Evolutionary conservation across 2,329 filamentous ascomycete genomes (phyloP).

Genomic region (Paramyrothecium sp.): DNA sequence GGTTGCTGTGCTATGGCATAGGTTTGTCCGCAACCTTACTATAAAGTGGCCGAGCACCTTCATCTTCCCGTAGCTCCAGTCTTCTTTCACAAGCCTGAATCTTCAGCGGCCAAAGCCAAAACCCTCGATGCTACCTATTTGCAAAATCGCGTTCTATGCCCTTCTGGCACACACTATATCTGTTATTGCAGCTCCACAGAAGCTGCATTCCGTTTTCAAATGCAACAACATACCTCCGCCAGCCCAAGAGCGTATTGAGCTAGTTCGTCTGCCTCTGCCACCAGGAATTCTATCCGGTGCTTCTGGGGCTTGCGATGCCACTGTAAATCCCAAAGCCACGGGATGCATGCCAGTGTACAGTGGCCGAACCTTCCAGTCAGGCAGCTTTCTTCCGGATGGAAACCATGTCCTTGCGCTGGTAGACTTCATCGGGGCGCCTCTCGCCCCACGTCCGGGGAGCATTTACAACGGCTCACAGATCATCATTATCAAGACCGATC

Average conservation of each 20-base stretch:
- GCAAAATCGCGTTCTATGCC: neutral
- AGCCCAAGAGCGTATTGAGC: constrained; percentile 30
- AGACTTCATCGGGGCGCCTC: constrained; percentile 40
- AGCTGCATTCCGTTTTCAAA: neutral
- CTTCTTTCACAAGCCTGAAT: too few species aligned
- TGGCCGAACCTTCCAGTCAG: neutral
- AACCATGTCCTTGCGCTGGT: constrained; percentile 37
- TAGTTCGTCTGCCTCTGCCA: constrained; percentile 34
- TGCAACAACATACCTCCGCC: constrained; percentile 13
- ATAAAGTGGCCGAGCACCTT: too few species aligned
- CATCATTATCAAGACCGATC: constrained; percentile 40
- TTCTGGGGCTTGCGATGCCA: constrained; percentile 27
- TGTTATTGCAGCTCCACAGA: neutral
- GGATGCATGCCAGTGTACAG: constrained; percentile 30
- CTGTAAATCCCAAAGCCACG: constrained; percentile 30
- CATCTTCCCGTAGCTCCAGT: too few species aligned
- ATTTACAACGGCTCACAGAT: constrained; percentile 40
- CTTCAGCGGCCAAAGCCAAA: too few species aligned
- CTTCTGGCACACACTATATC: neutral
- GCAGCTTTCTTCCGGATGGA: constrained; percentile 37
- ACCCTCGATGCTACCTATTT: neutral
- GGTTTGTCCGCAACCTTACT: too few species aligned
- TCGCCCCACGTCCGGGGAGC: constrained; percentile 33
- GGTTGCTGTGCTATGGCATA: too few species aligned
- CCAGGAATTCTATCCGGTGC: constrained; percentile 23